A percentile compares a stretch with the other conserved stretches of the same genome.
phyloP scores from a whole-genome alignment of 352 stramenopile species.

The Globisporangium heterothallicum region DNA sequence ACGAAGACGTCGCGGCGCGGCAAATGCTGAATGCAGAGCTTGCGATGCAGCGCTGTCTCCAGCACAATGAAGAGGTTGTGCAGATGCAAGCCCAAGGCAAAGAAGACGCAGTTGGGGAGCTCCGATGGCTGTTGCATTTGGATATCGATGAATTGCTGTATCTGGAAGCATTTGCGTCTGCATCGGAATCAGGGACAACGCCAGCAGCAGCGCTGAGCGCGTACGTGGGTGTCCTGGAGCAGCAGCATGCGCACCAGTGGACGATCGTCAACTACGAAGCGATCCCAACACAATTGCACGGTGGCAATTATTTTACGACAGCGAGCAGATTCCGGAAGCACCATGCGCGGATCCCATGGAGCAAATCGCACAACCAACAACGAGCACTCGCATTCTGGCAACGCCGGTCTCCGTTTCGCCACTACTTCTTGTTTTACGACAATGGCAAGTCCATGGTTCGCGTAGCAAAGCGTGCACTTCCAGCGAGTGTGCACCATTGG shows the following conservation, averaged over 20 bases:
- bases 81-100: no score
- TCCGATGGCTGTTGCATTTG: constrained; percentile 33
- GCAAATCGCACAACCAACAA: constrained; percentile 3
- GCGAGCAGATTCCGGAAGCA: constrained; percentile 25
- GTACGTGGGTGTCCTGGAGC: constrained; percentile 1
- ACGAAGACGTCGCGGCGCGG: constrained; percentile 19
- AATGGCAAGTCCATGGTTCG: constrained; percentile 38
- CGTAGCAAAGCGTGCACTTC: constrained; percentile 9
- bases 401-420: constrained; percentile 13
- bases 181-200: neutral
- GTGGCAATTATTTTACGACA: constrained; percentile 24
- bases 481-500: constrained; percentile 37
- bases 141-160: constrained; percentile 37
- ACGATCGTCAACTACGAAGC: constrained; percentile 35
- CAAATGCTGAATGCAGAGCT: constrained; percentile 33
- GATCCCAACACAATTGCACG: constrained; percentile 12
- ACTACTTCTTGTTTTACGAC: constrained; percentile 48
- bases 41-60: constrained; percentile 20
- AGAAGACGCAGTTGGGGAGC: neutral
- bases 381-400: constrained; percentile 22
- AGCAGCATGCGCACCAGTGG: constrained; percentile 21
- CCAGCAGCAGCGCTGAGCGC: neutral
- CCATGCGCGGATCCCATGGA: constrained; percentile 19
- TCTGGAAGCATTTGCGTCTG: constrained; percentile 15
- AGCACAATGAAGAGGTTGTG: no score